Evolutionary conservation across 768 basidiomycete species (phyloP).

Genomic region (Royoungia palumana): DNA sequence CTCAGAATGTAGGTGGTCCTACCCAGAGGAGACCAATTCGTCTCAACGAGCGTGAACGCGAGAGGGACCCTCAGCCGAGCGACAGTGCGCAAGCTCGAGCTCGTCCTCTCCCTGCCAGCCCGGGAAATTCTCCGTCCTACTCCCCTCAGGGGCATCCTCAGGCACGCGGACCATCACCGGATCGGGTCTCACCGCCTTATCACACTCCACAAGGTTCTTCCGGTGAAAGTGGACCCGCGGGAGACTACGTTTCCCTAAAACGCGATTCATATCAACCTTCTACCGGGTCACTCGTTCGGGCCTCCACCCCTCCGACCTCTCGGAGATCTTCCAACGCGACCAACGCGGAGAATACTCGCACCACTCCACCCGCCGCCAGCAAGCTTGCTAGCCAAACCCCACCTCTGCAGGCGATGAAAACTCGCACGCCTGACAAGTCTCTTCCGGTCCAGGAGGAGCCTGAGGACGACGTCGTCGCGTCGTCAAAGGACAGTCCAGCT

Average conservation of each 20-base stretch:
- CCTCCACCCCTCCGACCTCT: conserved; percentile 28
- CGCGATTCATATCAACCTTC: conserved; percentile 43
- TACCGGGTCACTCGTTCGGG: conserved; percentile 24
- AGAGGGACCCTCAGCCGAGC: conserved; percentile 40
- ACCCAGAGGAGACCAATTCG: conserved; percentile 21
- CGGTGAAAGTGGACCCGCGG: conserved; percentile 38
- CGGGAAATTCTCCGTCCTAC: conserved; percentile 35
- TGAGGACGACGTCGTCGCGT: conserved; percentile 54
- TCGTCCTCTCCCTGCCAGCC: conserved; percentile 34
- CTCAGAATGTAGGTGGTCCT: conserved; percentile 24
- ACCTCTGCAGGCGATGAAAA: conserved; percentile 48
- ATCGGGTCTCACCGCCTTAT: conserved; percentile 50
- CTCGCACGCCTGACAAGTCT: conserved; percentile 67
- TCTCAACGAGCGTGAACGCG: conserved; percentile 34
- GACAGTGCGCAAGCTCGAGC: conserved; percentile 24
- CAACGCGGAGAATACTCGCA: conserved; percentile 22
- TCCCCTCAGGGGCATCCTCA: conserved; percentile 43
- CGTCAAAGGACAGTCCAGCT: conserved; percentile 39
- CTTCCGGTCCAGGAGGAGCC: conserved; percentile 75
- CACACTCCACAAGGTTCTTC: conserved; percentile 48
- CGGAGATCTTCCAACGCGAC: conserved; percentile 24
- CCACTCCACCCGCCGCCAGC: conserved; percentile 35
- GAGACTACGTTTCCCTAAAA: conserved; percentile 42
- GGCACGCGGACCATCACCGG: conserved; percentile 47
- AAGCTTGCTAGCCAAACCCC: conserved; percentile 51